Evolutionary conservation across 2,329 filamentous ascomycete species (phyloP), one percentile per base, ranked within the genome.

Genomic region (Pseudogymnoascus sp.): DNA sequence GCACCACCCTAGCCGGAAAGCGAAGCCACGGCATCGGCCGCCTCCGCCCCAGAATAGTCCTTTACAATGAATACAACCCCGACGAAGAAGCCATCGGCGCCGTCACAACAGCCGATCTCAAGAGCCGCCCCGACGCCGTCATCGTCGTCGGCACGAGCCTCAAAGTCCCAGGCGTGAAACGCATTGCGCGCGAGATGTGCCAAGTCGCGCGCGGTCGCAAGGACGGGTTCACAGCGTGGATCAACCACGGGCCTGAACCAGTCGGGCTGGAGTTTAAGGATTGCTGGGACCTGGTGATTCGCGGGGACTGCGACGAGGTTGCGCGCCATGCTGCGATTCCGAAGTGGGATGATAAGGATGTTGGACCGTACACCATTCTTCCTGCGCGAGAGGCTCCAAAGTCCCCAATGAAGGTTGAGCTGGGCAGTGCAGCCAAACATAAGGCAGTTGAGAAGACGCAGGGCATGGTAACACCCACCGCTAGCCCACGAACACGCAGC

Each of bases 31-130:
- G 94, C 1, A 89, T 99, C 69, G 94, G 94, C 44, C 86, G 90
- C 65, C 78, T 99, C 66, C 86, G 94, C 21, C 94, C 94, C 21
- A 85, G 94, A 63, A 97, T 99, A 79, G 93, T 97, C 4, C 82
- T 99, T 8, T 99, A 99, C 78, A 97, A 97, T 73, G 94, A 99
- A 75, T 89, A 91, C 73, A 97, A 97, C 72, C 94, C 94, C 0
- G 94, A 99, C 68, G 91, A 94, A 68, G 93, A 97, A 69, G 93
- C 94, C 12, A 99, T 99, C 73, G 92, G 93, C 47, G 90, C 90
- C 21, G 92, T 96, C 42, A 91, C 92, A 61, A 86, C 86, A 67
- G 88, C 92, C 4, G 94, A 99, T 73, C 79, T 97, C 64, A 89
- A 91, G 65, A 84, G 88, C 44, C 84, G 92, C 38, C 93, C 94